Percentiles rank a stretch among this genome's conserved stretches.
Conservation (phyloP, 441 rosid species). For the Sinapis alba region DNA sequence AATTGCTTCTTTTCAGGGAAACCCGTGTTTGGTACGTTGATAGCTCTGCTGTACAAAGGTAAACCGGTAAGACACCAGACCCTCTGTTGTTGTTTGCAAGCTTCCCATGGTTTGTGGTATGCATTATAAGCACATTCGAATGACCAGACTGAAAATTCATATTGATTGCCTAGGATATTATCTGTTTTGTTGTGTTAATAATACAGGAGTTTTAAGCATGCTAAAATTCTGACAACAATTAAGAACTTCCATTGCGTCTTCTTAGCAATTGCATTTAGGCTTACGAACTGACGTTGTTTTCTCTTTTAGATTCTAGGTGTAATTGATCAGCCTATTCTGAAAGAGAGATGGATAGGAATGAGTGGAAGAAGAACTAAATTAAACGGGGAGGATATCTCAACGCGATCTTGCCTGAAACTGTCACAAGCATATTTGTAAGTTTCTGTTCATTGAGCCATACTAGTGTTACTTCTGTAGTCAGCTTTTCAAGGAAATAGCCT, state of each 20-base stretch:
- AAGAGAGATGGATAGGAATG: constrained; percentile 94
- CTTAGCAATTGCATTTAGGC: constrained; percentile 22
- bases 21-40: constrained; percentile 95
- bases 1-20: constrained; percentile 65
- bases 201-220: constrained; percentile 10
- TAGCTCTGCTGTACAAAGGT: constrained; percentile 77
- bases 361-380: constrained; percentile 74
- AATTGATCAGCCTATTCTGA: constrained; percentile 86
- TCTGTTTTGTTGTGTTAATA: not conserved
- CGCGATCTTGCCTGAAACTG: constrained; percentile 64
- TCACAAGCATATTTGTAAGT: constrained; percentile 90
- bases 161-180: not conserved
- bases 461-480: constrained; percentile 6
- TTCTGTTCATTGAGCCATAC: constrained; percentile 9
- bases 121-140: constrained; percentile 2
- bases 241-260: not conserved
- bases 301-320: constrained; percentile 79
- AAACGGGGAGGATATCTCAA: constrained; percentile 74
- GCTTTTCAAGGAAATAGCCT: constrained; percentile 10
- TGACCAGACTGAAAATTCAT: not conserved
- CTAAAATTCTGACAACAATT: constrained; percentile 2
- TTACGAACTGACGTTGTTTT: constrained; percentile 17
- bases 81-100: constrained; percentile 8
- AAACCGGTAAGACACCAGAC: constrained; percentile 69
- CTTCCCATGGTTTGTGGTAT: constrained; percentile 22